Base-by-base conservation (phyloP, 768 basidiomycete genomes). In the Lactifluus hygrophoroides region DNA sequence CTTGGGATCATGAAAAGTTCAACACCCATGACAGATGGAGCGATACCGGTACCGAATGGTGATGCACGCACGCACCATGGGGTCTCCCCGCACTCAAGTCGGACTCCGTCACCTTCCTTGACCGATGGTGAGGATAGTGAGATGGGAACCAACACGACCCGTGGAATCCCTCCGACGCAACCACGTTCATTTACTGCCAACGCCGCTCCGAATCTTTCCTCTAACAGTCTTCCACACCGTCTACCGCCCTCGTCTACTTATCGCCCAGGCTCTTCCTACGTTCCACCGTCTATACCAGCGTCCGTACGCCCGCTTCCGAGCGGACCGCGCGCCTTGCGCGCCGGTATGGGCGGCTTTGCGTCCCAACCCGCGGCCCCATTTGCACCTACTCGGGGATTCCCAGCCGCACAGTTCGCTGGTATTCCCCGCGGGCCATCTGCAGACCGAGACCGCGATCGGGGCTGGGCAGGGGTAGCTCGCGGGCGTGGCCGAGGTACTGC, bases 361-460 rank as follows among this genome's bases (percentile, higher is more conserved):
- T 34, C 52, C 28, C 52, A 44, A 32, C 28, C 43, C 5, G 8
- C 42, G 0, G 21, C 43, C 3, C 47, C 57, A 16, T 53, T 51
- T 25, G 45, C 51, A 23, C 13, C 38, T 0, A 35, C 30, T 6
- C 53, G 61, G 25, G 56, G 49, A 7, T 51, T 54, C 45, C 52
- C 52, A 17, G 43, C 52, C 1, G 55, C 56, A 3, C 56, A 49
- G 21, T 62, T 60, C 27, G 59, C 54, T 5, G 59, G 56, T 3
- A 57, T 64, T 6, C 63, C 63, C 0, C 61, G 63, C 11, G 63
- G 63, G 1, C 63, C 64, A 42, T 62, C 61, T 17, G 64, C 58
- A 4, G 64, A 62, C 51, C 56, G 63, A 5, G 61, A 62, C 8
- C 56, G 63, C 14, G 61, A 64, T n/a, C 56, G 63, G 13, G 57